These are phyloP conservation scores for Fusarium metavorans DNA, from an alignment of 2,329 filamentous ascomycete genomes.

Conservation along the genomic window DNA sequence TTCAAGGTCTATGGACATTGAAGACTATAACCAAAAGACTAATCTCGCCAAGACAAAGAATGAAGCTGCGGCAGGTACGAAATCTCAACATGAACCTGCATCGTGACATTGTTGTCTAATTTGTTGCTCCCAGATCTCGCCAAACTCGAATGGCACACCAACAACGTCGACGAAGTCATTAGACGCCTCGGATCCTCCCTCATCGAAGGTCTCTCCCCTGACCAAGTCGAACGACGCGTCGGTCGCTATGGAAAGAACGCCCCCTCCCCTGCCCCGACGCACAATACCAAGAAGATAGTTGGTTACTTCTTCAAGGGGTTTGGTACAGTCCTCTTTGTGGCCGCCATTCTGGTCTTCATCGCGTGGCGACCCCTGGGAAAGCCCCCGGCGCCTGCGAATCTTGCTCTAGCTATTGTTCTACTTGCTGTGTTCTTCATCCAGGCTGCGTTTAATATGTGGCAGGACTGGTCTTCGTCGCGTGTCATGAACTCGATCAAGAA, in stretches of 20 bases:
- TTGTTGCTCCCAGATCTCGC: constrained; percentile 21
- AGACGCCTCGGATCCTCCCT: constrained; percentile 25
- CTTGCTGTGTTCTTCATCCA: constrained; percentile 76
- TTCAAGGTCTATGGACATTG: constrained; percentile 36
- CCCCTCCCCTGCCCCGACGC: constrained; percentile 30
- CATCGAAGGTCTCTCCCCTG: constrained; percentile 27
- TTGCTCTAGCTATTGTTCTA: constrained; percentile 79
- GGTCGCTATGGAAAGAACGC: constrained; percentile 34
- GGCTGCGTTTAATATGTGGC: constrained; percentile 76
- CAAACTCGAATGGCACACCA: constrained; percentile 37
- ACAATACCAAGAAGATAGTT: constrained; percentile 59
- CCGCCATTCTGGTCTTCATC: constrained; percentile 78
- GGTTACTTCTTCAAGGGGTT: constrained; percentile 85
- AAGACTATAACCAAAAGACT: constrained; percentile 30
- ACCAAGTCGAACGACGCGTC: constrained; percentile 22
- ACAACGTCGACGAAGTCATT: constrained; percentile 25
- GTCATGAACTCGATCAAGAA: constrained; percentile 85
- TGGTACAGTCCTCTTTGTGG: constrained; percentile 76
- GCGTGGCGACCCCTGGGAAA: constrained; percentile 81
- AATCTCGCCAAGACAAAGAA: constrained; percentile 16
- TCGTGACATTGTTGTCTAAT: neutral
- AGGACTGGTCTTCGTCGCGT: constrained; percentile 80
- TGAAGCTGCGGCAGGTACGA: constrained; percentile 21
- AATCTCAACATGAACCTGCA: too few relatives aligned
- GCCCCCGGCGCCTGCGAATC: constrained; percentile 76